Base-by-base conservation (phyloP, 1,284 basidiomycete species). In the Rhodotorula sp. region DNA sequence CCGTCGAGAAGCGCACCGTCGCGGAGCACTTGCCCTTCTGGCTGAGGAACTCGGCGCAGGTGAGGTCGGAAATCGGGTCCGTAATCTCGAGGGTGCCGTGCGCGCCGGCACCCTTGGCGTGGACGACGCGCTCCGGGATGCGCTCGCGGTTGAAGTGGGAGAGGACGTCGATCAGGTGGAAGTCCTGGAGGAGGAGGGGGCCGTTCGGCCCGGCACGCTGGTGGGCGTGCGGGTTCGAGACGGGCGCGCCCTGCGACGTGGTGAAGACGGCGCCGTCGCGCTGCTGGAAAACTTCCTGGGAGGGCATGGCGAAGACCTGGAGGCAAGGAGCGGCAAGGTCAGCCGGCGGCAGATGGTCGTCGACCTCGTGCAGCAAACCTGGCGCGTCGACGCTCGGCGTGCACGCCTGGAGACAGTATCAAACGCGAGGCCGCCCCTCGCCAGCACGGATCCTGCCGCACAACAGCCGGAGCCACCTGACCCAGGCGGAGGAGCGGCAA, bases 51-150 rank as follows among this genome's bases (percentile, higher is more conserved):
- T 86, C 82, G 76, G 91, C 89, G 72, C 87, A 88, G 65, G 89
- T 90, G 74, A 97, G 84, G 81, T 96, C 91, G 72, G 87, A 87
- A 79, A 94, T 85, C 78, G 90, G 88, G 74, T 94, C 87, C 50
- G 92, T 94, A 78, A 72, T 69, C 83, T 93, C 89, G 81, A 94
- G 96, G 84, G 88, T 88, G n/a, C 94, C 94, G 80, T 96, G 92
- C 39, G 94, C 94, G 76, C 92, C 94, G 67, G 89, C 89, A 73
- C 89, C 92, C 81, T 91, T 92, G 71, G 91, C 91, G 80, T 92
- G 91, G 68, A 92, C 91, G 66, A 94, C 91, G 82, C 93, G 91
- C 86, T 96, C 95, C 34, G 60, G 60, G 34, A 61, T 61, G 34
- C 60, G 60, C 46, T 61, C 61, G 37, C 67, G 67, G 53, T 72